Percentiles rank a stretch among this genome's conserved stretches.
Evolutionary conservation across 495 filamentous ascomycete species (phyloP).

Genomic region (Xylaria telfairii): DNA sequence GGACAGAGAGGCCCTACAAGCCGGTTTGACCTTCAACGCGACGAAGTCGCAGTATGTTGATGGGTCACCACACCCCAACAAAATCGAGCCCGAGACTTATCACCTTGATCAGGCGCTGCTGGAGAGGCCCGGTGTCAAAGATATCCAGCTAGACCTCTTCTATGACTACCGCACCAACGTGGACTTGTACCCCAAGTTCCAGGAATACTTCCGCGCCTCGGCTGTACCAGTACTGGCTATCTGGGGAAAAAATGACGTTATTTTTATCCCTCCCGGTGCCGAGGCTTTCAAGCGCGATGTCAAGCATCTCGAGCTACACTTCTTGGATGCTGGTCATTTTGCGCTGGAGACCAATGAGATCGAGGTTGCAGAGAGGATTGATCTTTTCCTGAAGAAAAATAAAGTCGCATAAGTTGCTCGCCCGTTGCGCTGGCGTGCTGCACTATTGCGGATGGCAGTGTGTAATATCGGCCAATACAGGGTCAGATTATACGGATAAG

Average conservation of each 20-base stretch:
- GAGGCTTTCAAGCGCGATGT: slow-evolving; percentile 66
- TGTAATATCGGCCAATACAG: background rate
- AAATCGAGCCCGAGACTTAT: slow-evolving; percentile 58
- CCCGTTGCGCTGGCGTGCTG: background rate
- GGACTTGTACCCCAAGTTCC: slow-evolving; percentile 62
- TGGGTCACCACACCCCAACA: slow-evolving; percentile 46
- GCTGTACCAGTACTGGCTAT: slow-evolving; percentile 63
- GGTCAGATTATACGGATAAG: background rate
- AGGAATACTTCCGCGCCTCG: slow-evolving; percentile 61
- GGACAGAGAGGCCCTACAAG: slow-evolving; percentile 47
- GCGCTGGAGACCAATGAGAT: slow-evolving; percentile 3
- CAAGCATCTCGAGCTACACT: slow-evolving; percentile 46
- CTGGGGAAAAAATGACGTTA: slow-evolving; percentile 67
- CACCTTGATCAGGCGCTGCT: slow-evolving; percentile 59
- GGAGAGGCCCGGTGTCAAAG: slow-evolving; percentile 56
- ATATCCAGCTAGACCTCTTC: slow-evolving; percentile 65
- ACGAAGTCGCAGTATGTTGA: slow-evolving; percentile 63
- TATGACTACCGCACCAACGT: slow-evolving; percentile 64
- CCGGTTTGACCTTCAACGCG: slow-evolving; percentile 48
- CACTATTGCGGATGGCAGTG: no score
- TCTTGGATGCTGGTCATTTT: slow-evolving; percentile 1
- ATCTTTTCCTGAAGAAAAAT: background rate
- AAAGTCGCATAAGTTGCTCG: background rate
- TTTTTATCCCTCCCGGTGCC: slow-evolving; percentile 64
- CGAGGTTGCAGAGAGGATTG: background rate